phyloP scores from a whole-genome alignment of 805 yeast genomes.

The Metschnikowia cerradonensis region DNA sequence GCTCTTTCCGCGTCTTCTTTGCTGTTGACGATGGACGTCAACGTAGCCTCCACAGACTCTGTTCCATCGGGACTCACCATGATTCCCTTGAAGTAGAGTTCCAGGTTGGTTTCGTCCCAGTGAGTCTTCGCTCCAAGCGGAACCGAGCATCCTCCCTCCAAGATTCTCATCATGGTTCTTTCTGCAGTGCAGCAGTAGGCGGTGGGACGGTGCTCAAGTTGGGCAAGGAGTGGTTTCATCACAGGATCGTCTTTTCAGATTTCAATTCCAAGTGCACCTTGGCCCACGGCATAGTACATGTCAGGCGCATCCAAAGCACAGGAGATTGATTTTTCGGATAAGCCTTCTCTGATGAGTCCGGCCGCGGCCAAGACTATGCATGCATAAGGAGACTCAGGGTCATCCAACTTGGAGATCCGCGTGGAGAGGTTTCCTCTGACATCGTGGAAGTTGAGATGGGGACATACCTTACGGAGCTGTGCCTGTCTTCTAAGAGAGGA shows the following conservation, averaged over 20 bases:
- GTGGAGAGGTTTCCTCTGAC: slow-evolving; percentile 82
- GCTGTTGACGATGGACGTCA: slow-evolving; percentile 33
- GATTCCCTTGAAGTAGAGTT: slow-evolving; percentile 57
- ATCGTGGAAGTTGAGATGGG: slow-evolving; percentile 72
- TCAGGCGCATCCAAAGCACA: slow-evolving; percentile 64
- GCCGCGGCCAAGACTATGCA: slow-evolving; percentile 92
- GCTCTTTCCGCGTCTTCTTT: slow-evolving; percentile 62
- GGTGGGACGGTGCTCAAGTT: slow-evolving; percentile 62
- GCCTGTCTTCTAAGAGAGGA: slow-evolving; percentile 93
- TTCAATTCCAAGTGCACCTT: slow-evolving; percentile 94
- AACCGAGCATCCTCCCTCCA: slow-evolving; percentile 98
- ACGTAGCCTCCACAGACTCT: slow-evolving; percentile 57
- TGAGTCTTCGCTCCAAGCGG: slow-evolving; percentile 87
- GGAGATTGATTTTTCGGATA: slow-evolving; percentile 68
- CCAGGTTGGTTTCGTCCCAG: slow-evolving; percentile 41
- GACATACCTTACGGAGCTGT: slow-evolving; percentile 75
- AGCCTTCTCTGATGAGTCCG: slow-evolving; percentile 71
- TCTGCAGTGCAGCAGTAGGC: slow-evolving; percentile 82
- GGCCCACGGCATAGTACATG: slow-evolving; percentile 98
- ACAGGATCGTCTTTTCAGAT: slow-evolving; percentile 65
- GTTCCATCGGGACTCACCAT: slow-evolving; percentile 85
- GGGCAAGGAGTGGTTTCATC: slow-evolving; percentile 54
- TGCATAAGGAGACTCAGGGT: slow-evolving; percentile 53
- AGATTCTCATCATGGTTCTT: slow-evolving; percentile 75
- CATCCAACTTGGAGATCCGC: slow-evolving; percentile 76